These are phyloP conservation scores for Calocera viscosa DNA, from an alignment of 768 basidiomycete species.

Conservation along the genomic window DNA sequence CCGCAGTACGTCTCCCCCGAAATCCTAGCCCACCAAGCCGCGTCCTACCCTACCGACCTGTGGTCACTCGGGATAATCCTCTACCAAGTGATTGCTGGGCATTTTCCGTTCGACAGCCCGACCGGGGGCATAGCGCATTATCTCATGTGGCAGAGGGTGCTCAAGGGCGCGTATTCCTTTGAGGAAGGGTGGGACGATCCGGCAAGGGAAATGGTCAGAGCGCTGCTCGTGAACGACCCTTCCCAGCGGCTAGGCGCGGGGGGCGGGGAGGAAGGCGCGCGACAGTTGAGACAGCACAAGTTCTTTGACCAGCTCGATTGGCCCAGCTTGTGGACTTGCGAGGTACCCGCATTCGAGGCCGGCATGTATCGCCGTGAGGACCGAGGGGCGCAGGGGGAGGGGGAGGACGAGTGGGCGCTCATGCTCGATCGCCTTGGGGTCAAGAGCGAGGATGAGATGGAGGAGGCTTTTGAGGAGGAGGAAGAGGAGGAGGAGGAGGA, in stretches of 20 bases:
- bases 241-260: slow-evolving; percentile 46
- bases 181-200: slow-evolving; percentile 66
- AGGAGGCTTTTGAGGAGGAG: slow-evolving; percentile 21
- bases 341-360: slow-evolving; percentile 44
- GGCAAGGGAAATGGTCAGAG: not conserved
- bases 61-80: slow-evolving; percentile 94
- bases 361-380: slow-evolving; percentile 34
- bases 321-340: slow-evolving; percentile 52
- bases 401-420: slow-evolving; percentile 1
- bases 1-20: slow-evolving; percentile 86
- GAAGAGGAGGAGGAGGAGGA: slow-evolving; percentile 18
- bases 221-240: slow-evolving; percentile 33
- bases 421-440: not conserved
- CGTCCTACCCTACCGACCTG: slow-evolving; percentile 63
- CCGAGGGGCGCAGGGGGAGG: slow-evolving; percentile 30
- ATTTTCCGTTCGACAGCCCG: slow-evolving; percentile 74
- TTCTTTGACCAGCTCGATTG: slow-evolving; percentile 52
- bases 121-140: slow-evolving; percentile 55
- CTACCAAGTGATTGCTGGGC: slow-evolving; percentile 84
- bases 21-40: slow-evolving; percentile 55
- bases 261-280: slow-evolving; percentile 30
- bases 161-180: slow-evolving; percentile 72
- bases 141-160: slow-evolving; percentile 89
- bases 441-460: slow-evolving; percentile 16
- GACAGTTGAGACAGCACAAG: slow-evolving; percentile 44